These are phyloP conservation scores for Pachysandra terminalis DNA, from an alignment of 164 flowering plant species.

Conservation along the genomic window DNA sequence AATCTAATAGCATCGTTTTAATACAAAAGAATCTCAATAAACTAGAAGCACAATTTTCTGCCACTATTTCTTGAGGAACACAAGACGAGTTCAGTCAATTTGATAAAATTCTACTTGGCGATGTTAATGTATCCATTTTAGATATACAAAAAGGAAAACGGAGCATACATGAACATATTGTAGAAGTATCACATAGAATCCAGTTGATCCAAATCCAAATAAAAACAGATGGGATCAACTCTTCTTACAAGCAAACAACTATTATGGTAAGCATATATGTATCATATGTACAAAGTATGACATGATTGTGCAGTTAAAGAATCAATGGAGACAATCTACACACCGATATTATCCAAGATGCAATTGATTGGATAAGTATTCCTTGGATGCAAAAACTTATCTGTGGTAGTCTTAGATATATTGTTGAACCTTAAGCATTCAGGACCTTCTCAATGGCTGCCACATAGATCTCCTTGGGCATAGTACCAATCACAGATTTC, in stretches of 20 bases:
- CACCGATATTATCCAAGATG: background rate
- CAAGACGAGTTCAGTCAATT: too few relatives aligned
- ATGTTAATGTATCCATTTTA: background rate
- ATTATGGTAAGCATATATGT: background rate
- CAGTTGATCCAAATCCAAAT: background rate
- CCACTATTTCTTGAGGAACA: too few relatives aligned
- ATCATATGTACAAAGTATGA: background rate
- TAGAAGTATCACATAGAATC: background rate
- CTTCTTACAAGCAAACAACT: background rate
- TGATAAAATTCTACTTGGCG: too few relatives aligned
- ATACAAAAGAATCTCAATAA: too few relatives aligned
- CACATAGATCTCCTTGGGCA: conserved; percentile 76
- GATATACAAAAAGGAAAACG: background rate
- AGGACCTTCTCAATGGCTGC: conserved; percentile 69
- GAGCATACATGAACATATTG: too few relatives aligned
- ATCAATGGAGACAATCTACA: background rate
- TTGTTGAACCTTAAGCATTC: conserved; percentile 16
- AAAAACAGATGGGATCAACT: conserved; percentile 12
- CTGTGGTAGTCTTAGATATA: background rate
- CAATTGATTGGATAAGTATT: background rate
- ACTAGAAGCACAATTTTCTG: too few relatives aligned
- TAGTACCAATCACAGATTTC: conserved; percentile 73
- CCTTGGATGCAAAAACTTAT: background rate
- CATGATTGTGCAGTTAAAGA: background rate
- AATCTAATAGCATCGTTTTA: too few relatives aligned